Base-by-base conservation (phyloP, 805 yeast genomes). In the Pichia nakasei region DNA sequence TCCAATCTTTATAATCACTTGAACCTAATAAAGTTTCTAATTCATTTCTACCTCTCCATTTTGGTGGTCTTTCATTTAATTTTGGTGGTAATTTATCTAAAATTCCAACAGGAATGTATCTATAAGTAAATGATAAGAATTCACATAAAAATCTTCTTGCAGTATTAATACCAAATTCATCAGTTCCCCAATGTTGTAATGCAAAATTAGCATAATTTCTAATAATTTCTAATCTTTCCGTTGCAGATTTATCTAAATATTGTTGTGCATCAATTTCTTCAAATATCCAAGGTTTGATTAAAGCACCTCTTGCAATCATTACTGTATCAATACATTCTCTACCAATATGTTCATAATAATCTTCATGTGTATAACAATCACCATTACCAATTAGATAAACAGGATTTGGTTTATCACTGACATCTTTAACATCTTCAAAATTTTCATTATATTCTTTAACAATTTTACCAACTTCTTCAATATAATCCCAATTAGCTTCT, bases 241-340 rank as follows among this genome's bases (percentile, higher is more conserved):
- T 69, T n/a, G 96, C 81, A 2, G 86, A 70, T 66, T 91, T 93
- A 63, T 93, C 99, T 49, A 93, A 65, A 61, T 87, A 80, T 63
- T 93, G 97, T 55, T 80, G 78, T 7, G 91, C 71, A 46, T 91
- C 94, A 45, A 93, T 76, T 65, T 93, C 99, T 67, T 93, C 97
- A 54, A 91, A 93, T 41, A 93, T 85, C 99, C 99, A 93, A 31
- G 99, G 99, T 65, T 93, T 93, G 60, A 93, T 89, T 51, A 93
- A 73, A 2, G 97, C 97, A 44, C 97, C 98, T 57, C 99, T 76
- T 3, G 97, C 98, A 43, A 93, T 86, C 97, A 94, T 93, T 17
- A 88, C 95, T 26, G 93, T 79, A 65, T 93, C 98, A 46, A 91
- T 80, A 20, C 84, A 83, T 26, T 75, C 75, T 39, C 78, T 74